Evolutionary conservation across 768 basidiomycete species (phyloP).

Genomic region (Lactarius akahatsu): DNA sequence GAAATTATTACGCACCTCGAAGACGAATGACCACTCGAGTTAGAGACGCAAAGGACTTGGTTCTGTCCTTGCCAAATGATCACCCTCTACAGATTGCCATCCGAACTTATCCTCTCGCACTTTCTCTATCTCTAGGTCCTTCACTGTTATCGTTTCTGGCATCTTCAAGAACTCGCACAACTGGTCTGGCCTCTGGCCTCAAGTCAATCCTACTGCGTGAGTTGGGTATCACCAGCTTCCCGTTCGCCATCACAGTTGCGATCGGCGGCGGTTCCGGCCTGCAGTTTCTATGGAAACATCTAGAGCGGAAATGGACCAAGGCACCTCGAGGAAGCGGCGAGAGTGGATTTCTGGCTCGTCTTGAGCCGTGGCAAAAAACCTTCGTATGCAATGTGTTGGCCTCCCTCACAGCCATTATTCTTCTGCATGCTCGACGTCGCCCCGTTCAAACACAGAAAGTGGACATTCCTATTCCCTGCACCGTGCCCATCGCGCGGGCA

Average conservation of each 20-base stretch:
- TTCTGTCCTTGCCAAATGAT: slow-evolving; percentile 30
- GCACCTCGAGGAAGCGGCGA: neutral
- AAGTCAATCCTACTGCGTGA: slow-evolving; percentile 53
- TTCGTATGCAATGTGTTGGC: slow-evolving; percentile 60
- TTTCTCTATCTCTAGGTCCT: slow-evolving; percentile 68
- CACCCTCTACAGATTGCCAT: slow-evolving; percentile 60
- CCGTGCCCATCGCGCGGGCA: slow-evolving; percentile 25
- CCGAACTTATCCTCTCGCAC: slow-evolving; percentile 64
- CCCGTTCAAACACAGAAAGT: slow-evolving; percentile 35
- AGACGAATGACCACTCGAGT: neutral
- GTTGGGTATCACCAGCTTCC: slow-evolving; percentile 61
- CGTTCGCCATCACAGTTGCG: slow-evolving; percentile 62
- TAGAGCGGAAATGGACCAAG: slow-evolving; percentile 28
- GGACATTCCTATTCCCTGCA: slow-evolving; percentile 34
- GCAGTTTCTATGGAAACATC: slow-evolving; percentile 43
- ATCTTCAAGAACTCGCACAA: slow-evolving; percentile 34
- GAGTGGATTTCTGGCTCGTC: slow-evolving; percentile 14
- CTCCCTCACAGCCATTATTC: slow-evolving; percentile 53
- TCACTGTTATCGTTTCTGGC: slow-evolving; percentile 54
- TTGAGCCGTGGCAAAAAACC: slow-evolving; percentile 46
- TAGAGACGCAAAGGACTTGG: slow-evolving; percentile 1
- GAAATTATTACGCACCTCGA: neutral
- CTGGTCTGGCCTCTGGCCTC: slow-evolving; percentile 29
- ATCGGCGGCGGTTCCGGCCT: slow-evolving; percentile 64
- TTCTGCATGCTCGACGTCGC: slow-evolving; percentile 53